Conservation (phyloP, 2,329 filamentous ascomycete species). For the Fusarium avenaceum region DNA sequence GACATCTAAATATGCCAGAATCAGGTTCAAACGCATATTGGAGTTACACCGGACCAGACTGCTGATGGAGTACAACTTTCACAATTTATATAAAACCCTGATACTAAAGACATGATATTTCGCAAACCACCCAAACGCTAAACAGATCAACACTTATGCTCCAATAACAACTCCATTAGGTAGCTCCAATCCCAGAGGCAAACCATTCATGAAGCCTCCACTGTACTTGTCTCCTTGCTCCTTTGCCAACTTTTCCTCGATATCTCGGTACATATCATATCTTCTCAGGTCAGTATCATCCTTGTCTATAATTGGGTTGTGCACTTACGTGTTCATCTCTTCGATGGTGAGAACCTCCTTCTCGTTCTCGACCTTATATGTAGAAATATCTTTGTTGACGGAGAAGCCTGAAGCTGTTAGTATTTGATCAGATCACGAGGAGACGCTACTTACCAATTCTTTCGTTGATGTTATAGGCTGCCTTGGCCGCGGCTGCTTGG, state of each 20-base stretch:
- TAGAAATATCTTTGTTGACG: constrained; percentile 66
- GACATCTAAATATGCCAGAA: too few relatives aligned
- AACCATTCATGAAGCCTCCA: constrained; percentile 57
- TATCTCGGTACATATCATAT: constrained; percentile 71
- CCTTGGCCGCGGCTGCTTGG: constrained; percentile 69
- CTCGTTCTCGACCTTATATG: constrained; percentile 73
- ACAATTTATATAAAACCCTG: constrained; percentile 2
- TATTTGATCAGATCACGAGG: accelerated
- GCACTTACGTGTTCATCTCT: constrained; percentile 74
- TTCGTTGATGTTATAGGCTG: constrained; percentile 73
- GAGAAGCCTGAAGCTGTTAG: constrained; percentile 65
- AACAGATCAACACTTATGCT: constrained; percentile 9
- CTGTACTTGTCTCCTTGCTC: constrained; percentile 52
- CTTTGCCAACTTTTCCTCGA: constrained; percentile 63
- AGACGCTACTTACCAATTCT: constrained; percentile 63
- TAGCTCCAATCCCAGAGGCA: constrained; percentile 63
- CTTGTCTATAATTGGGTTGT: accelerated
- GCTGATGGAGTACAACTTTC: neutral
- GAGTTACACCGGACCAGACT: too few relatives aligned
- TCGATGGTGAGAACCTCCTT: constrained; percentile 74
- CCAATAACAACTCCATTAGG: constrained; percentile 62
- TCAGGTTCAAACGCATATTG: too few relatives aligned
- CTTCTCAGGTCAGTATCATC: constrained; percentile 29
- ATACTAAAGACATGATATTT: neutral
- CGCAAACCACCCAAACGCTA: neutral